Conservation (phyloP, 495 filamentous ascomycete species). For the Xylaria intraflava region DNA sequence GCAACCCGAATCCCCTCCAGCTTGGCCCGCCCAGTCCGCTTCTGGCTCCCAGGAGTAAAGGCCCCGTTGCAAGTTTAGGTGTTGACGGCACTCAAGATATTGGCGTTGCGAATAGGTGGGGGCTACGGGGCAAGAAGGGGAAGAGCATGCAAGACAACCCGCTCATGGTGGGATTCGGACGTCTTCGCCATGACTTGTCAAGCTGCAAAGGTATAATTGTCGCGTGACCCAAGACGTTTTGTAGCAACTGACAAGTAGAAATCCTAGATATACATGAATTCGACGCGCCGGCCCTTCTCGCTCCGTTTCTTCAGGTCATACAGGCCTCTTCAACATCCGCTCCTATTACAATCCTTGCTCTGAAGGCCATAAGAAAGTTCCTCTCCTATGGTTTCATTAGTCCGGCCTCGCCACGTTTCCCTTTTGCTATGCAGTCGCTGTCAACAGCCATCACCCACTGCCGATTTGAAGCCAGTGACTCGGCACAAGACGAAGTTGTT, state of each 20-base stretch:
- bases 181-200: slow-evolving; percentile 79
- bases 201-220: slow-evolving; percentile 65
- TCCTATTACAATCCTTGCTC: slow-evolving; percentile 87
- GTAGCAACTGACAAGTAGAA: background rate
- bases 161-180: slow-evolving; percentile 89
- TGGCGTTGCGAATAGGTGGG: slow-evolving; percentile 62
- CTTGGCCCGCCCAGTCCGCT: slow-evolving; percentile 38
- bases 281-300: slow-evolving; percentile 81
- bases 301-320: slow-evolving; percentile 96
- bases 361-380: slow-evolving; percentile 96
- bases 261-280: slow-evolving; percentile 73
- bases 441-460: slow-evolving; percentile 96
- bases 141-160: slow-evolving; percentile 99
- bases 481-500: slow-evolving; percentile 90
- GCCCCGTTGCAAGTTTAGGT: slow-evolving; percentile 14
- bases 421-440: slow-evolving; percentile 87
- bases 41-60: slow-evolving; percentile 29
- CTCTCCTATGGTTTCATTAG: slow-evolving; percentile 90
- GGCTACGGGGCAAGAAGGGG: slow-evolving; percentile 89
- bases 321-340: slow-evolving; percentile 94
- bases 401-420: slow-evolving; percentile 71
- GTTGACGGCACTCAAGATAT: slow-evolving; percentile 34
- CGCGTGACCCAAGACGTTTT: background rate
- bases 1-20: slow-evolving; percentile 52
- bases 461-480: slow-evolving; percentile 93